phyloP scores from a whole-genome alignment of 805 yeast species.

The Sugiyamaella qingdaonensis region DNA sequence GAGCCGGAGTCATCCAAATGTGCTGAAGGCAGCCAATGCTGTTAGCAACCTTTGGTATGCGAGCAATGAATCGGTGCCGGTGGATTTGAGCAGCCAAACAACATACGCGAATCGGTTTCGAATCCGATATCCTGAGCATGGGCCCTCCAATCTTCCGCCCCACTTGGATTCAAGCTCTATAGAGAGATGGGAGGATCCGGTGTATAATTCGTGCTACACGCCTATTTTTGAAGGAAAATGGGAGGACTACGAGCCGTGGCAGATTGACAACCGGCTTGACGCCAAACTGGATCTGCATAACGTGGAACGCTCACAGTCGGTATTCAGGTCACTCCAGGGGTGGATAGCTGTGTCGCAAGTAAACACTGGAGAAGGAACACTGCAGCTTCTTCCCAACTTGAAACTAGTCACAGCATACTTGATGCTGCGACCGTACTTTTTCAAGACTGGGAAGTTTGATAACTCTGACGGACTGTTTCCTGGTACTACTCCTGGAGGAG shows the following conservation, averaged over 20 bases:
- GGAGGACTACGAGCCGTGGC: slow-evolving; percentile 42
- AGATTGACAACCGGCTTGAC: slow-evolving; percentile 34
- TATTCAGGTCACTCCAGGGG: slow-evolving; percentile 42
- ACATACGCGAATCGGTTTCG: slow-evolving; percentile 43
- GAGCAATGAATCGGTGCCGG: too few relatives aligned
- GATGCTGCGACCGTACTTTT: slow-evolving; percentile 39
- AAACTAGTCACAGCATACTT: slow-evolving; percentile 38
- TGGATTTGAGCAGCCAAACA: too few relatives aligned
- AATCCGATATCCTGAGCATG: slow-evolving; percentile 38
- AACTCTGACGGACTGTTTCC: slow-evolving; percentile 34
- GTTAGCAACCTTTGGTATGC: too few relatives aligned
- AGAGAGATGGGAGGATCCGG: slow-evolving; percentile 44
- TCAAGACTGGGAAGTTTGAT: slow-evolving; percentile 18
- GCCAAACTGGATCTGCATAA: slow-evolving; percentile 32
- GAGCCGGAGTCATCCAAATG: too few relatives aligned
- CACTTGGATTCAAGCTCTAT: slow-evolving; percentile 41
- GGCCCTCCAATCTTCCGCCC: slow-evolving; percentile 31
- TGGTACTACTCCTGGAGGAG: slow-evolving; percentile 37
- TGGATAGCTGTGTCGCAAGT: slow-evolving; percentile 40
- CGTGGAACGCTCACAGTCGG: slow-evolving; percentile 29
- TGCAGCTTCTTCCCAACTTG: slow-evolving; percentile 37
- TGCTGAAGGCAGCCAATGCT: too few relatives aligned
- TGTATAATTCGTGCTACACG: slow-evolving; percentile 35
- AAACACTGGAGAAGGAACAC: slow-evolving; percentile 38
- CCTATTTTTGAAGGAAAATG: slow-evolving; percentile 37